phyloP scores from a whole-genome alignment of 2,329 filamentous ascomycete genomes.

The Aureobasidium namibiae region DNA sequence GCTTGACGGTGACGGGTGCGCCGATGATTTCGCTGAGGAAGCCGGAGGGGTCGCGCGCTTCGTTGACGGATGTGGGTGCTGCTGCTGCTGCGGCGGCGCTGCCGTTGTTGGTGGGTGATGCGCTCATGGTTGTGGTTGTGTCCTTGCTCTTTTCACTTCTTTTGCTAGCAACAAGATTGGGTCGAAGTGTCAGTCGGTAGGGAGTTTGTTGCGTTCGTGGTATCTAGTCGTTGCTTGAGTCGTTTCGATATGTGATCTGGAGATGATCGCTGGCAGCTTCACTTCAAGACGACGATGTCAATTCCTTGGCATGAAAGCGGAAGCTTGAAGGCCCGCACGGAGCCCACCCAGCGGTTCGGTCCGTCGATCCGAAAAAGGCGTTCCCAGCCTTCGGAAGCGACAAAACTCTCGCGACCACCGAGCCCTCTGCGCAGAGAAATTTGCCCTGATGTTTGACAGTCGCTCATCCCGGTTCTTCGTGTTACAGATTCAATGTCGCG shows the following conservation, averaged over 20 bases:
- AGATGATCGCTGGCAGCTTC: not conserved
- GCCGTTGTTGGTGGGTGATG: not conserved
- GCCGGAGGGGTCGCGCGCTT: constrained; percentile 85
- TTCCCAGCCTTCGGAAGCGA: not conserved
- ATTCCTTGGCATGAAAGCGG: not conserved
- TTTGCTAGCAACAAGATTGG: too few relatives aligned
- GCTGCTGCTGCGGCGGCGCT: not conserved
- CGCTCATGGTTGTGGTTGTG: not conserved
- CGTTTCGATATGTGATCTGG: not conserved
- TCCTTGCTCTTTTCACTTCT: not conserved
- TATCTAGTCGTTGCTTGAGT: not conserved
- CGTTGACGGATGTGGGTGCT: constrained; percentile 25
- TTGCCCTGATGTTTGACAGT: not conserved
- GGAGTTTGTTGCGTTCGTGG: not conserved
- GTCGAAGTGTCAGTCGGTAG: too few relatives aligned
- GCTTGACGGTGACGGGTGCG: constrained; percentile 86
- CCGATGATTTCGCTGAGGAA: constrained; percentile 94
- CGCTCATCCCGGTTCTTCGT: not conserved
- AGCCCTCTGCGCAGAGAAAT: not conserved
- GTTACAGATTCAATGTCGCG: not conserved
- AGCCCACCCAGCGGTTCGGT: not conserved
- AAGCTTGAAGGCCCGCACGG: not conserved
- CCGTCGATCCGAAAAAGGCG: not conserved
- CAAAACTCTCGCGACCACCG: not conserved
- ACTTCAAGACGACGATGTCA: not conserved